Evolutionary conservation across 1,139 yeast species (phyloP), one percentile per base, ranked within the genome.

Genomic region (Candida neerlandica): DNA sequence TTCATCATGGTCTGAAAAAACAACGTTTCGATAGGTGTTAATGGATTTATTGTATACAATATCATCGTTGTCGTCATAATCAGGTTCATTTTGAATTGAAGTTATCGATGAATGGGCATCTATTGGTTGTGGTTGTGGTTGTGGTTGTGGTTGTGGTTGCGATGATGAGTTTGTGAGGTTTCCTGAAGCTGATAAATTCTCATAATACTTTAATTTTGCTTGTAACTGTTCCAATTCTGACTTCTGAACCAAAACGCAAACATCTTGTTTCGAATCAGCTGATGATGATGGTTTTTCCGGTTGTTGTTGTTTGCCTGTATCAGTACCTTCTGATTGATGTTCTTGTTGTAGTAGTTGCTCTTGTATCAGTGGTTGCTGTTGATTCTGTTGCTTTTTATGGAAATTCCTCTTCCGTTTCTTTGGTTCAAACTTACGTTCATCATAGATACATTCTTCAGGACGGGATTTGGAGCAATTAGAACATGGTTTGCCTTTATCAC

Each of bases 401-500:
- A 27, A 19, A 18, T 7, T n/a, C 32, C 34, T 33, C 16, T 37
- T 49, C 10, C 35, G 21, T 16, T 23, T 38, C 39, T 47, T 44
- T n/a, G 19, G 16, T 27, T 45, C 44, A 11, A 30, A 32, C 5
- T 46, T 29, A 38, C 54, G 33, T 29, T 53, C 55, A 39, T 55
- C 57, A 42, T 55, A 54, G 35, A 42, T 29, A 46, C 59, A 57
- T 26, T 44, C 32, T 12, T 47, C 34, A 12, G 50, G 49, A 15
- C 50, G 44, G 18, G 69, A 69, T 52, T 69, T 74, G 40, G 63
- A 63, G 54, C 80, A 75, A n/a, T 70, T 65, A 11, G 69, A 59
- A 51, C 80, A 75, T 3, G 80, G 80, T 37, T 58, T 58, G 3
- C 65, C 71, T 44, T 71, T 63, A 52, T 74, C 77, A 61, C 80